These are phyloP conservation scores for Stephanodiscus triporus DNA, from an alignment of 108 stramenopile genomes.

Conservation along the genomic window DNA sequence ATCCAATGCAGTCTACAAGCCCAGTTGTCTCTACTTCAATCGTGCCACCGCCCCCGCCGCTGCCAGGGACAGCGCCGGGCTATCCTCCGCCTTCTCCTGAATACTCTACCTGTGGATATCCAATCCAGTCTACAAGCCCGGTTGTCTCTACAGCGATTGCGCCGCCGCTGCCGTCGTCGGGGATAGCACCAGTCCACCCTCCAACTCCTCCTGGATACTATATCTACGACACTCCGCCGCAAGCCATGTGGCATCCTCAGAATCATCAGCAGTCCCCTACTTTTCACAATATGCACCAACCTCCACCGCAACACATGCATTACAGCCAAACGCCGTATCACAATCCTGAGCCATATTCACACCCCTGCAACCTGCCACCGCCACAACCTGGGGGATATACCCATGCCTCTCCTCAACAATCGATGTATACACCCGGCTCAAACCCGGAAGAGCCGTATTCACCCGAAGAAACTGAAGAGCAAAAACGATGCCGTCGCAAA, in stretches of 20 bases:
- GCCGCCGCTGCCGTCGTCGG: not conserved
- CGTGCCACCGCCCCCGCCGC: not conserved
- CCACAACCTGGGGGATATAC: not conserved
- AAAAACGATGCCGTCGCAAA: slow-evolving; percentile 80
- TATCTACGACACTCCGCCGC: slow-evolving; percentile 19
- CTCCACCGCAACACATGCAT: slow-evolving; percentile 5
- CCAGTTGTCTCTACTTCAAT: slow-evolving; percentile 1
- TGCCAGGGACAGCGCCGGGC: not conserved
- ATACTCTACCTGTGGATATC: slow-evolving; percentile 13
- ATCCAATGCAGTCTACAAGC: slow-evolving; percentile 6
- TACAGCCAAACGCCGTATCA: slow-evolving; percentile 8
- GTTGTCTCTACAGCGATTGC: slow-evolving; percentile 2
- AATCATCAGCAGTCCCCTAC: slow-evolving; percentile 6
- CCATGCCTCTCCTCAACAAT: not conserved
- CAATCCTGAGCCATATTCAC: slow-evolving; percentile 6
- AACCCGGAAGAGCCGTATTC: not conserved
- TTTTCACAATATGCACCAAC: slow-evolving; percentile 7
- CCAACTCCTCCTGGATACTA: slow-evolving; percentile 18
- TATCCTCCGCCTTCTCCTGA: slow-evolving; percentile 7
- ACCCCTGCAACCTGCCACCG: not conserved
- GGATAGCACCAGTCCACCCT: slow-evolving; percentile 7
- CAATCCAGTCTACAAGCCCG: slow-evolving; percentile 13
- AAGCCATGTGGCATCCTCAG: slow-evolving; percentile 12
- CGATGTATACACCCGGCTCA: not conserved
- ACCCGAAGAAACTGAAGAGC: slow-evolving; percentile 39